Evolutionary conservation across 2,329 filamentous ascomycete species (phyloP).

Genomic region (Clonostachys sp.): DNA sequence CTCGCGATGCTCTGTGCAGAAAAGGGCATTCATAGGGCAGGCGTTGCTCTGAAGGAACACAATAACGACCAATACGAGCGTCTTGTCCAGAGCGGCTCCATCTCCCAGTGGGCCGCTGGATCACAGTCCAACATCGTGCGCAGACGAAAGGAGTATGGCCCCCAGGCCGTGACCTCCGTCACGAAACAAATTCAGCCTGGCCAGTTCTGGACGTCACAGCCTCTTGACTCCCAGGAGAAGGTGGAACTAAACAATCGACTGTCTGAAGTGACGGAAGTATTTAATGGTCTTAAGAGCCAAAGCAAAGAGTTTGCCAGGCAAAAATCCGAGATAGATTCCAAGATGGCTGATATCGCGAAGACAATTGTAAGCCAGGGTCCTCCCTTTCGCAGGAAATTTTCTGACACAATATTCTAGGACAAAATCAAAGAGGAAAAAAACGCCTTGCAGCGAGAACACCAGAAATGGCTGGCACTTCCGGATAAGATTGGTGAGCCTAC

Average conservation of each 20-base stretch:
- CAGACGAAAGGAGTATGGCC: constrained; percentile 77
- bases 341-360: constrained; percentile 32
- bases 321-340: constrained; percentile 31
- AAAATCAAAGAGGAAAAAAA: constrained; percentile 59
- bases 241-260: constrained; percentile 52
- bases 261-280: constrained; percentile 29
- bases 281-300: constrained; percentile 23
- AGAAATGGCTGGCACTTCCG: constrained; percentile 63
- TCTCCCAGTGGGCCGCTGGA: constrained; percentile 69
- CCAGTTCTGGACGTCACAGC: constrained; percentile 70
- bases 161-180: constrained; percentile 64
- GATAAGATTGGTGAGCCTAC: constrained; percentile 60
- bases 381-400: background rate
- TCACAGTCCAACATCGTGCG: constrained; percentile 59
- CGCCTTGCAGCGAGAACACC: constrained; percentile 60
- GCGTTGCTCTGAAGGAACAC: constrained; percentile 59
- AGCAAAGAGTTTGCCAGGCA: constrained; percentile 28
- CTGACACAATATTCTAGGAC: background rate
- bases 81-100: constrained; percentile 51
- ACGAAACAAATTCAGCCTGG: constrained; percentile 59
- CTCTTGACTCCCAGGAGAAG: constrained; percentile 65
- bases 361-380: constrained; percentile 22
- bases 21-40: constrained; percentile 63
- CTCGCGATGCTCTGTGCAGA: constrained; percentile 84
- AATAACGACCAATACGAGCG: constrained; percentile 62